Evolutionary conservation across 352 stramenopile genomes (phyloP), one percentile per base, ranked within the genome.

Genomic region (Paralagenidium karlingii): DNA sequence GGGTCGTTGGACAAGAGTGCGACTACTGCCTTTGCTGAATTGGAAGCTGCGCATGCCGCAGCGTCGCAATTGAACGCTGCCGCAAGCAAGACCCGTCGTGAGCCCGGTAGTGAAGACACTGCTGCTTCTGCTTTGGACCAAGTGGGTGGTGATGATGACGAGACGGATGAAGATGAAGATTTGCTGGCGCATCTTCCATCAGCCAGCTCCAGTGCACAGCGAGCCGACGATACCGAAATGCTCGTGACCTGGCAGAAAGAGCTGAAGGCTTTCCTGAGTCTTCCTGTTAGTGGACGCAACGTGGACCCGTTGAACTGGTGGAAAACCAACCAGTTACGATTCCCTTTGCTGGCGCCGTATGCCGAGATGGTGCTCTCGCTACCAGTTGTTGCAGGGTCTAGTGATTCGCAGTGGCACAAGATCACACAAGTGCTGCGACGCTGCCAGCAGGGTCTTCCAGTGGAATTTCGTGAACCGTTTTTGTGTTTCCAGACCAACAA

Each of bases 401-500:
- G 70, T 7, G 59, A 82, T 22, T 69, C 55, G 24, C 51, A 78
- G 15, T 47, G 60, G 28, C 51, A 45, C n/a, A 58, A 74, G 16
- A 40, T 83, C 11, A 52, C 62, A 29, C 57, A 57, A 30, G 74
- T 82, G 25, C 53, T 87, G 40, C 45, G 75, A 19, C 69, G 73
- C 21, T n/a, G n/a, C n/a, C n/a, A n/a, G n/a, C n/a, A n/a, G n/a
- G n/a, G n/a, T n/a, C n/a, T n/a, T n/a, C n/a, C n/a, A n/a, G n/a
- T 63, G 20, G 57, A 56, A 6, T 55, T 89, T 26, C 41, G 82
- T n/a, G 69, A 86, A 38, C 67, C 69, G 36, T 83, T 79, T 40
- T 26, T 89, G 30, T 79, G 64, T 52, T 89, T 89, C 48, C 75
- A 89, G 47, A 78, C 78, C 54, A 89, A 89, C 57, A 80, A 80